These are phyloP conservation scores for Stachybotrys chlorohalonatus DNA, from an alignment of 2,329 filamentous ascomycete genomes.

Conservation along the genomic window DNA sequence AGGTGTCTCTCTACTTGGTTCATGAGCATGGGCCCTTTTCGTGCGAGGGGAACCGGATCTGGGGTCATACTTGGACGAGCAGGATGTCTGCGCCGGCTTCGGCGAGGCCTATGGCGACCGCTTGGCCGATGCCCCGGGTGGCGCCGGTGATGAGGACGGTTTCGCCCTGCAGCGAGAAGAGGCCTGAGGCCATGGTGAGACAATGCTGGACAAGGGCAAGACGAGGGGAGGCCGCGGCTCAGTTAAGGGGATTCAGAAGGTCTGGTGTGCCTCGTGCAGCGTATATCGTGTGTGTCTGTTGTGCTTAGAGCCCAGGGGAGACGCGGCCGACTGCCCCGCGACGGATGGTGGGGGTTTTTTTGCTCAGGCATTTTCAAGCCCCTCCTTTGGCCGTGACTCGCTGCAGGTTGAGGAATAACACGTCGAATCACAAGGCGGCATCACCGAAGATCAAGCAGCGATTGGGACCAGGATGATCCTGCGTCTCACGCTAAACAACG, in stretches of 20 bases:
- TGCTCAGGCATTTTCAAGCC: background rate
- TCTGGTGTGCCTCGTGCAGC: background rate
- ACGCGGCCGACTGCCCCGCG: background rate
- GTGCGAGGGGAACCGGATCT: too few relatives aligned
- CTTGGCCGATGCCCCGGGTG: conserved; percentile 48
- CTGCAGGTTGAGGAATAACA: too few relatives aligned
- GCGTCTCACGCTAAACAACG: too few relatives aligned
- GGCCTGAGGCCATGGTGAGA: conserved; percentile 22
- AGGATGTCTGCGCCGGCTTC: conserved; percentile 50
- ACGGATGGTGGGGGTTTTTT: background rate
- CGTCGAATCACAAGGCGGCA: too few relatives aligned
- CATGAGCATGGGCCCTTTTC: background rate
- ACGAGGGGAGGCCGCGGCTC: background rate
- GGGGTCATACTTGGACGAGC: conserved; percentile 31
- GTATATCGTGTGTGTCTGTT: too few relatives aligned
- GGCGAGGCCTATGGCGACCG: conserved; percentile 47
- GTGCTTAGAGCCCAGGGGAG: too few relatives aligned
- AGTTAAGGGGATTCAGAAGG: background rate
- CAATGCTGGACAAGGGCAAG: background rate
- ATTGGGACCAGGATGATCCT: too few relatives aligned
- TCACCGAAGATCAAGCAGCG: too few relatives aligned
- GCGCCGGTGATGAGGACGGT: conserved; percentile 49
- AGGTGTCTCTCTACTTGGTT: conserved; percentile 30
- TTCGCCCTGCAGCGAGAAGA: conserved; percentile 47
- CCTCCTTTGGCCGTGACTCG: background rate